Percentiles rank a stretch among this genome's conserved stretches.
Evolutionary conservation across 768 basidiomycete genomes (phyloP).

Genomic region (Collybia sp.): DNA sequence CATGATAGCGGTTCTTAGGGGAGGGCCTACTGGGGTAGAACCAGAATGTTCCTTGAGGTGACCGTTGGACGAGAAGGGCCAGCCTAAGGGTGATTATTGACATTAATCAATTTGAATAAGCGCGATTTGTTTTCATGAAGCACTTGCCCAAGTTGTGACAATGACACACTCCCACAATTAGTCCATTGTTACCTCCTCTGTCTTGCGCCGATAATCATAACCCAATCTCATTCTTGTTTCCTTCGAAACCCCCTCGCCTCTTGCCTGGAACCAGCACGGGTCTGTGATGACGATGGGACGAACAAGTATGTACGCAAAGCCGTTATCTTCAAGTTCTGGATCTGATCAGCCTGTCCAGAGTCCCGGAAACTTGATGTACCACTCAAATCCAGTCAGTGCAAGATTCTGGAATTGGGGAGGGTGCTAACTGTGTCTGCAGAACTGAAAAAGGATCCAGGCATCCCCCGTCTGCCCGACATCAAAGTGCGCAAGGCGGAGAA

Average conservation of each 20-base stretch:
- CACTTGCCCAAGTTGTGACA: no score
- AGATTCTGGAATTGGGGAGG: slow-evolving; percentile 1
- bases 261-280: not conserved
- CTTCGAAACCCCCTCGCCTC: not conserved
- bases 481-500: slow-evolving; percentile 56
- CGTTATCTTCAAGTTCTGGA: no score
- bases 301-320: slow-evolving; percentile 28
- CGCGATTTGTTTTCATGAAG: no score
- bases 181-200: no score
- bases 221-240: not conserved
- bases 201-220: no score
- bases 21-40: no score
- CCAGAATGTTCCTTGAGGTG: no score
- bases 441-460: slow-evolving; percentile 84
- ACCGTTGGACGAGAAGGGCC: no score
- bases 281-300: slow-evolving; percentile 30
- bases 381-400: slow-evolving; percentile 32
- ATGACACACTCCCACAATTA: no score
- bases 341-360: slow-evolving; percentile 18
- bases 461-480: slow-evolving; percentile 76
- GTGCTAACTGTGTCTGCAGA: slow-evolving; percentile 33
- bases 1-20: no score
- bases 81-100: no score
- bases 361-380: slow-evolving; percentile 35
- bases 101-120: no score